phyloP scores from a whole-genome alignment of 768 basidiomycete species.

The Solioccasus polychromus region DNA sequence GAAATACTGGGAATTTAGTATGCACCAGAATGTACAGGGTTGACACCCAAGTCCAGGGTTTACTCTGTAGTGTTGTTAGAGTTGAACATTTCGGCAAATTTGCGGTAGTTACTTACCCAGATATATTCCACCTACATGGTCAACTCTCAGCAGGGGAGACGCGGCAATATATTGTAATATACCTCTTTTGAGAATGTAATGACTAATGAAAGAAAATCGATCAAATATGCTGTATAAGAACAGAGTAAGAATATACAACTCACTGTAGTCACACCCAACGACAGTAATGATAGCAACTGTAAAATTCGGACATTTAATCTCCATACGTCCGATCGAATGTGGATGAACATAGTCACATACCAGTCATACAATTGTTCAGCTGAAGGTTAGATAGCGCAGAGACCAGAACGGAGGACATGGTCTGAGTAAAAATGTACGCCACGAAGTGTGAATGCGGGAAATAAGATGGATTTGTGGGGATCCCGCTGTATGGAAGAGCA shows the following conservation, averaged over 20 bases:
- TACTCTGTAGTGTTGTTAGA: constrained; percentile 2
- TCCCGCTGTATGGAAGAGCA: no score
- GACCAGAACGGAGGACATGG: not conserved
- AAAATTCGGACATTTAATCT: no score
- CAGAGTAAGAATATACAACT: not conserved
- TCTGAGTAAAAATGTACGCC: not conserved
- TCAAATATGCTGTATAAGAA: not conserved
- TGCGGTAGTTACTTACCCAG: constrained; percentile 3
- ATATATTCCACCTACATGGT: constrained; percentile 6
- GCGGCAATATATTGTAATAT: not conserved
- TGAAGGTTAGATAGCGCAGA: not conserved
- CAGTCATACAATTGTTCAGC: not conserved
- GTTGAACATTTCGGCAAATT: not conserved
- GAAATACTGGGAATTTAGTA: not conserved
- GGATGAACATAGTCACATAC: constrained; percentile 1
- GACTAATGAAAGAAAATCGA: no score
- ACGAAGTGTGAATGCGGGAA: no score
- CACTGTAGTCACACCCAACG: constrained; percentile 11
- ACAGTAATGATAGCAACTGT: constrained; percentile 1
- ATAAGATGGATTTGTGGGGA: no score
- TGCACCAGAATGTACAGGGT: constrained; percentile 6
- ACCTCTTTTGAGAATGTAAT: constrained; percentile 11
- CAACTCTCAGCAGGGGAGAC: not conserved
- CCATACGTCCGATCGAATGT: not conserved
- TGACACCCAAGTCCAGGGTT: constrained; percentile 8